Base-by-base conservation (phyloP, 768 basidiomycete genomes). In the Pleurotus eryngii region DNA sequence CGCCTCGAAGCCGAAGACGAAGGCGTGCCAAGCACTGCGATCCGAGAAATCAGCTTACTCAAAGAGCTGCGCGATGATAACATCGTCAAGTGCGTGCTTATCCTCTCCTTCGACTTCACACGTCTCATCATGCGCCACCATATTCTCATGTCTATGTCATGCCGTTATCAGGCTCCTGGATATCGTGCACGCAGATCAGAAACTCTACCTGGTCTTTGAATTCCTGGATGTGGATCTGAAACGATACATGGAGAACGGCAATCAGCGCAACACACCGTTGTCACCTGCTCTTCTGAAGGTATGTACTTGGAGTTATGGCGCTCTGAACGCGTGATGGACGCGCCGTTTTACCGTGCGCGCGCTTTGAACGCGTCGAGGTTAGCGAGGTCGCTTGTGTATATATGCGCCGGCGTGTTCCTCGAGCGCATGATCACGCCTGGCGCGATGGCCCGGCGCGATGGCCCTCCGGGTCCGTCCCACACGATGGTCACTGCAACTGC, bases 1-100 rank as follows among this genome's bases (percentile, higher is more conserved):
- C 79, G 97, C 42, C 84, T 99, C 24, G 97, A 98, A 70, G 94
- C 95, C 15, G 97, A 98, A 72, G 97, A 99, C 68, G 97, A 99
- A 72, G 97, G 97, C 47, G 97, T 99, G 17, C 97, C 97, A 8
- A 92, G 90, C 61, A 99, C 97, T 3, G 95, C 96, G 55, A 99
- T 99, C 67, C 85, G 97, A 51, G 97, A 99, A 78, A 99, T 99
- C 73, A 95, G 92, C 74, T 74, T 99, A 59, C 74, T 99, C 64
- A 99, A 98, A 72, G 97, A 99, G 70, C 81, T 99, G 65, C 92
- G 91, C 70, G 91, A 98, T 70, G 92, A 94, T 37, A 92, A 98
- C 69, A 92, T 98, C 67, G 97, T 99, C 68, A 84, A 86, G 97
- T 90, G 68, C 64, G 79, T 71, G 22, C 8, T 11, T 35, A 35